A percentile compares a stretch with the other conserved stretches of the same genome.
phyloP scores from a whole-genome alignment of 495 filamentous ascomycete species.

The Lophiotrema nucula region DNA sequence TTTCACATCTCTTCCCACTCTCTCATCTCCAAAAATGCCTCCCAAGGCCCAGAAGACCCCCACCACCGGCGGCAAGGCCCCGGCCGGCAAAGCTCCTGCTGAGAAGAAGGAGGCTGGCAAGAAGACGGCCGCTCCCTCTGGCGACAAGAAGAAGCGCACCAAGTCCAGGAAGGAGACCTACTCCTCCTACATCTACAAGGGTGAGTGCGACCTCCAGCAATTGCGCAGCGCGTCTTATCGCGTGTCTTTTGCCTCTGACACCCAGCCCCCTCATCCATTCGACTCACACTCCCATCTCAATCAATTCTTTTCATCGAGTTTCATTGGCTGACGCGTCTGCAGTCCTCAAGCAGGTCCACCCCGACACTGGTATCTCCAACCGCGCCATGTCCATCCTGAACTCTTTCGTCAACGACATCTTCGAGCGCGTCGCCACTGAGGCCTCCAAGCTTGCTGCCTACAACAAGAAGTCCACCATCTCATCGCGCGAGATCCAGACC shows the following conservation, averaged over 20 bases:
- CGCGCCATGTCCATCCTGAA: constrained; percentile 99
- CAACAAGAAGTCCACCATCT: constrained; percentile 99
- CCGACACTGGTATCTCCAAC: constrained; percentile 99
- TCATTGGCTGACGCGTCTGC: constrained; percentile 44
- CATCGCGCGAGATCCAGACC: constrained; percentile 98
- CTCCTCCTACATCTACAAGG: constrained; percentile 99
- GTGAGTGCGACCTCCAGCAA: constrained; percentile 62
- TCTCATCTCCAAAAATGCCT: constrained; percentile 66
- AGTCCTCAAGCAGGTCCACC: constrained; percentile 99
- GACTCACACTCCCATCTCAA: too few relatives aligned
- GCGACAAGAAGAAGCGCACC: constrained; percentile 99
- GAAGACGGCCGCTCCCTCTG: constrained; percentile 89
- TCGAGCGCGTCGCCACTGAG: constrained; percentile 98
- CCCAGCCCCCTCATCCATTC: constrained; percentile 28
- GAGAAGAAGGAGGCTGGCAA: constrained; percentile 99
- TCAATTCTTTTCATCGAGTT: too few relatives aligned
- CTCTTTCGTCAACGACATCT: constrained; percentile 99
- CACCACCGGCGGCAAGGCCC: constrained; percentile 93
- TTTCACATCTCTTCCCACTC: constrained; percentile 19
- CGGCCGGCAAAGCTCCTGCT: constrained; percentile 81
- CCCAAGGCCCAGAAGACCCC: constrained; percentile 98
- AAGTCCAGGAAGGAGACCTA: constrained; percentile 99
- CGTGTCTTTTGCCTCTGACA: constrained; percentile 4
- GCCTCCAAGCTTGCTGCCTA: constrained; percentile 98
- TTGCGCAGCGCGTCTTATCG: constrained; percentile 22